Base-by-base conservation (phyloP, 495 filamentous ascomycete genomes). In the Beverwykella pulmonaria region DNA sequence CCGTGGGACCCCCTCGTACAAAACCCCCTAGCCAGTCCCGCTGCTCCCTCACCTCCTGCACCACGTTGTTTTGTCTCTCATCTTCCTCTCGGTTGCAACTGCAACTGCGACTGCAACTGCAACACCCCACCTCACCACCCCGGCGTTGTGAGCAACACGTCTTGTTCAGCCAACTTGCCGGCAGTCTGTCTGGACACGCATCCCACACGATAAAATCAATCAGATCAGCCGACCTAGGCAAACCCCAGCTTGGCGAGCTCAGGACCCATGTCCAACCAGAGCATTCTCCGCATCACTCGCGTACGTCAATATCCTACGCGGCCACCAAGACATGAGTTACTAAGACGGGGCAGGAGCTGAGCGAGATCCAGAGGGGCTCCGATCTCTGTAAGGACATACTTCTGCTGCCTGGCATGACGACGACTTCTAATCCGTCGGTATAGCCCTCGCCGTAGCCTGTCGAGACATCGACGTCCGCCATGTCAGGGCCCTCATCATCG, bases 401-500 rank as follows among this genome's bases (percentile, higher is more conserved):
- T 55, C 56, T 50, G 46, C 26, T 30, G 48, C 63, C 56, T 62
- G 2, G 48, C 17, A 44, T 44, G 39, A 44, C 39, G 39, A 44
- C 39, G 39, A 50, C 20, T 27, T 71, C 53, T 73, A 29, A 63
- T 39, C 39, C 57, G 22, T 6, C 14, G 34, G 14, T 59, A 15
- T 41, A 94, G 92, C 92, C 26, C 83, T 97, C 66, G 90, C 92
- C 19, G 91, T 97, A 60, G 87, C 87, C 39, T 96, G 89, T 72
- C 82, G 88, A 34, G 94, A 98, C 74, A 84, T 84, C 61, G 92
- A 98, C 76, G 88, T 97, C 53, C 88, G 92, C 32, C 88, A 93
- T 65, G 89, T 98, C 46, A 88, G 86, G 69, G 95, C 93, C 34
- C 76, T 98, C 53, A 91, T 98, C 64, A 85, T 98, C 58, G 94